Conservation (phyloP, 257 asterid species). For the Apocynum venetum region DNA sequence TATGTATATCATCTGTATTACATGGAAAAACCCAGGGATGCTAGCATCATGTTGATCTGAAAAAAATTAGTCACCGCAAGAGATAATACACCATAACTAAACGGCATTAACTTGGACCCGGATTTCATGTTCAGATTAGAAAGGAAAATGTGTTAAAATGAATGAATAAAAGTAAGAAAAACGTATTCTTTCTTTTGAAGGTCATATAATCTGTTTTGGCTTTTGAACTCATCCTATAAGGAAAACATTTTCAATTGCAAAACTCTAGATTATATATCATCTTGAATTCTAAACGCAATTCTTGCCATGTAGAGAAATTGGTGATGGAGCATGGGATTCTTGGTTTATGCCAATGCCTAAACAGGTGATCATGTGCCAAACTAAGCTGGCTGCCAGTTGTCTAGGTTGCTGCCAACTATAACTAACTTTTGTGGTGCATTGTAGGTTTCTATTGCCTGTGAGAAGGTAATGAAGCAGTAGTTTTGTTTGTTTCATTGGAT, state of each 20-base stretch:
- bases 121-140: neutral
- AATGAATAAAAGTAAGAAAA: neutral
- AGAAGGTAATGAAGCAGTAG: conserved; percentile 54
- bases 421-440: conserved; percentile 11
- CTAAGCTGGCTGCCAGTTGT: neutral
- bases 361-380: conserved; percentile 43
- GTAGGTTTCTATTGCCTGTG: conserved; percentile 71
- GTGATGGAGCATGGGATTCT: conserved; percentile 81
- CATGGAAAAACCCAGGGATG: no score
- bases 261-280: neutral
- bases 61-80: neutral
- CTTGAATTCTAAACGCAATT: neutral
- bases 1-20: neutral
- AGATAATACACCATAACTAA: neutral
- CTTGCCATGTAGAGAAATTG: conserved; percentile 58
- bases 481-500: conserved; percentile 15
- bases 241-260: neutral
- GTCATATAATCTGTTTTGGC: neutral
- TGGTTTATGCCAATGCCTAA: conserved; percentile 74
- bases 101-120: neutral
- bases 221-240: neutral
- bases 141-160: neutral
- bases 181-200: neutral
- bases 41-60: neutral
- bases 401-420: neutral